Percentiles rank a stretch among this genome's conserved stretches.
Evolutionary conservation across 208 protist genomes (phyloP).

Genomic region (Leishmania arabica): DNA sequence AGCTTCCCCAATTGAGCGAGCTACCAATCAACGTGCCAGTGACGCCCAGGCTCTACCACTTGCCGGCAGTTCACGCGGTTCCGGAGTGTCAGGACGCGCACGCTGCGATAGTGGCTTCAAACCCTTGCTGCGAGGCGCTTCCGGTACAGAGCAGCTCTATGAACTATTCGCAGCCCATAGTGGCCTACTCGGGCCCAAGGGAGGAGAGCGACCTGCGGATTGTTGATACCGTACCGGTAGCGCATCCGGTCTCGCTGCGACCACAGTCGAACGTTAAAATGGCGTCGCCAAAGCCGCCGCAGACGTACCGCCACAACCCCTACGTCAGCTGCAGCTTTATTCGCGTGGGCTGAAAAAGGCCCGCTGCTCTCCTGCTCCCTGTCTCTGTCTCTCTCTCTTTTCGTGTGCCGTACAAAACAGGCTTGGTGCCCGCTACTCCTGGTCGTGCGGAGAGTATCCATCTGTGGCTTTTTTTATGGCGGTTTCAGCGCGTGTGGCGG

Average conservation of each 20-base stretch:
- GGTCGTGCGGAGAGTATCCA: background rate
- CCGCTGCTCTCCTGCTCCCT: background rate
- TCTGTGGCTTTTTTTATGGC: background rate
- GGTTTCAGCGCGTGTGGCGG: background rate
- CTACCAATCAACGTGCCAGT: background rate
- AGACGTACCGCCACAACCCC: slow-evolving; percentile 11
- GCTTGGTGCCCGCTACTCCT: background rate
- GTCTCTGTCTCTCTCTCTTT: background rate
- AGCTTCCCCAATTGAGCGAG: background rate
- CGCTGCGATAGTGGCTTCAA: background rate
- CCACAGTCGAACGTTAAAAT: background rate
- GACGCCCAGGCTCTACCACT: background rate
- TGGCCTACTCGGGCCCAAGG: background rate
- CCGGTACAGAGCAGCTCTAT: background rate
- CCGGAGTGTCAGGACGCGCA: background rate
- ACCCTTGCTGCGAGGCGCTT: no score
- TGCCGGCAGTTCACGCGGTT: background rate
- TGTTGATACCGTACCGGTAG: background rate
- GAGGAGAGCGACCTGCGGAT: background rate
- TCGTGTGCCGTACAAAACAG: background rate
- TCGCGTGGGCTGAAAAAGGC: background rate
- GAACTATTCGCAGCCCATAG: background rate
- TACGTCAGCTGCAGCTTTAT: slow-evolving; percentile 13
- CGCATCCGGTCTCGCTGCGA: background rate
- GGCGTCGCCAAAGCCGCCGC: background rate